Base-by-base conservation (phyloP, 1,284 basidiomycete genomes). In the Puccinia triticina region DNA sequence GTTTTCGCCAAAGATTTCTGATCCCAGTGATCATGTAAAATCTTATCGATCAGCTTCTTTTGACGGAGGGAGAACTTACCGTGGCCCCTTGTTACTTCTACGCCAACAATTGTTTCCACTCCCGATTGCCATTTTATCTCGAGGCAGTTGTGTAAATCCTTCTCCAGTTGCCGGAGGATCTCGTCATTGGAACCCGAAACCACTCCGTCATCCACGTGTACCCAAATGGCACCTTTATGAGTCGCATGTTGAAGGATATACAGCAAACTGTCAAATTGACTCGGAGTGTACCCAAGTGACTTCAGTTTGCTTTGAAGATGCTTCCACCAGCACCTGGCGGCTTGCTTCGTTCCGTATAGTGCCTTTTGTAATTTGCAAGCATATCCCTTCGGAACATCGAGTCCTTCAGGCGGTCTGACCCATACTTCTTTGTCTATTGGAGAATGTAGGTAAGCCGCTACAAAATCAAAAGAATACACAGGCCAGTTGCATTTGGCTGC, bases 391-490 rank as follows among this genome's bases (percentile, higher is more conserved):
- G n/a, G n/a, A 2, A 71, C 46, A 26, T 46, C 40, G 3, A 46
- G 23, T 3, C 67, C 67, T 29, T 71, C 67, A 46, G 61, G 76
- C 3, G 46, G 29, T 40, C 43, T 50, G 0, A 69, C 43, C 61
- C n/a, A n/a, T n/a, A n/a, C n/a, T n/a, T n/a, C n/a, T n/a, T n/a
- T n/a, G n/a, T n/a, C n/a, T n/a, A n/a, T 66, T 1, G 40, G 76
- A 1, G 43, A 46, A n/a, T 67, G 61, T 2, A 69, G n/a, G 48
- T 78, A 78, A 7, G 76, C 76, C 29, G 76, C 61, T 7, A 78
- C 34, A 34, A 78, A 57, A 69, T 78, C 76, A 67, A 78, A 78
- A 5, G 40, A 48, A 21, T 32, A 53, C 7, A 67, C 61, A 2
- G 37, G 76, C 64, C 59, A 69, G 1, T 37, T 40, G 14, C 10